Evolutionary conservation across 192 early-diverging fungal species (phyloP).

Genomic region (Phlyctochytrium arcticum): DNA sequence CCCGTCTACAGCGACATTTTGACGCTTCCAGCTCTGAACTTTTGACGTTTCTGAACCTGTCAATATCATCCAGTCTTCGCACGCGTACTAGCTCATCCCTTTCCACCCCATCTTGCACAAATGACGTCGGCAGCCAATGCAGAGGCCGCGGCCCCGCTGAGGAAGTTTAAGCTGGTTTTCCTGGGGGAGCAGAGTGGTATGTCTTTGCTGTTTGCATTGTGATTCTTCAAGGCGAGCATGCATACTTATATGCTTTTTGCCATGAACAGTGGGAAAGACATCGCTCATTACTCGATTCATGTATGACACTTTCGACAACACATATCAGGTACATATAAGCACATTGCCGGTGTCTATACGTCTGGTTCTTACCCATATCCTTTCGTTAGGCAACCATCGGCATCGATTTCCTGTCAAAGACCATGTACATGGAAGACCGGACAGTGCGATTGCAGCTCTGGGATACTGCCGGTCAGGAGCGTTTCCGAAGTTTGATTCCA

Average conservation of each 20-base stretch:
- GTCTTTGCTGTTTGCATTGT: neutral
- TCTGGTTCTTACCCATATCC: neutral
- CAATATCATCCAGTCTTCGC: too few relatives aligned
- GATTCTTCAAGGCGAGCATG: too few relatives aligned
- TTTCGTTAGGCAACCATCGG: slow-evolving; percentile 87
- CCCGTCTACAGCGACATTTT: too few relatives aligned
- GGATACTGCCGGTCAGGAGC: slow-evolving; percentile 99
- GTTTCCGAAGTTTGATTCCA: slow-evolving; percentile 95
- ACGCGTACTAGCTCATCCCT: too few relatives aligned
- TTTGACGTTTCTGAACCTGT: too few relatives aligned
- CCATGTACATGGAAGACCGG: slow-evolving; percentile 97
- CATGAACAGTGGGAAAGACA: slow-evolving; percentile 90
- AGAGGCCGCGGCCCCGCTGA: slow-evolving; percentile 35
- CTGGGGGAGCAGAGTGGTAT: slow-evolving; percentile 97
- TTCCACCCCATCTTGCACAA: too few relatives aligned
- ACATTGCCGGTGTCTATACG: neutral
- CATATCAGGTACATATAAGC: slow-evolving; percentile 61
- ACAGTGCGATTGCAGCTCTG: slow-evolving; percentile 98
- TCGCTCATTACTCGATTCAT: slow-evolving; percentile 99
- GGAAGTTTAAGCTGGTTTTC: slow-evolving; percentile 98
- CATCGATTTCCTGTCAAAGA: slow-evolving; percentile 98
- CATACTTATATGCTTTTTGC: neutral
- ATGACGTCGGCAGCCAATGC: slow-evolving; percentile 27
- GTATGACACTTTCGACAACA: slow-evolving; percentile 99
- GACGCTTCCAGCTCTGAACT: too few relatives aligned